These are phyloP conservation scores for Ophiostoma quercus DNA, from an alignment of 2,329 filamentous ascomycete species.

Conservation along the genomic window DNA sequence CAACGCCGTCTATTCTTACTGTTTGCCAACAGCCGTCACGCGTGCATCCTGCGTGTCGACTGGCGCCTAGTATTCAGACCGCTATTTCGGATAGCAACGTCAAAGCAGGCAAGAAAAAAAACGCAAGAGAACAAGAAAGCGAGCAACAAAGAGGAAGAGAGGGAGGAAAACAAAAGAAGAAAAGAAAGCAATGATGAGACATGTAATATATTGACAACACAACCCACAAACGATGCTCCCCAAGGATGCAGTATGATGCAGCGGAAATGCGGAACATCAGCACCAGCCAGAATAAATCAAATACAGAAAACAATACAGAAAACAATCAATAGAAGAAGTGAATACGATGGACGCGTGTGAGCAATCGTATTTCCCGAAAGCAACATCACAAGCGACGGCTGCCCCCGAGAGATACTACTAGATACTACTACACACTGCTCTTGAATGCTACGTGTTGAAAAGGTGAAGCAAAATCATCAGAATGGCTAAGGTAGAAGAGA, in stretches of 20 bases:
- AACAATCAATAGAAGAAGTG: not conserved
- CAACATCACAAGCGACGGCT: no score
- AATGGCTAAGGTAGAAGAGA: not conserved
- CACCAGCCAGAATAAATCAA: no score
- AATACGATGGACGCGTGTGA: not conserved
- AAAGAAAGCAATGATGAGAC: not conserved
- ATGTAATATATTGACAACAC: constrained; percentile 5
- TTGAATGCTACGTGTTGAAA: no score
- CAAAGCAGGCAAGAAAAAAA: not conserved
- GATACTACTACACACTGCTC: no score
- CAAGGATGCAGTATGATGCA: not conserved
- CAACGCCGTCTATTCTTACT: constrained; percentile 1
- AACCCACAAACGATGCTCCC: not conserved
- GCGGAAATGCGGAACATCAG: not conserved
- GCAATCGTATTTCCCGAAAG: not conserved
- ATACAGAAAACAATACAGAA: not conserved
- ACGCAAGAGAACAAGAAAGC: not conserved
- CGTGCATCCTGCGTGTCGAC: not conserved
- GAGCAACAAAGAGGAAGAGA: not conserved
- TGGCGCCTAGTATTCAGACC: not conserved
- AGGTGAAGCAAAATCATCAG: no score
- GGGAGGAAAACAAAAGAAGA: not conserved
- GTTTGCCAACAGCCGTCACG: not conserved
- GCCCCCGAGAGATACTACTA: no score
- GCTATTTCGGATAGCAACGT: not conserved